Evolutionary conservation across 306 rosid genomes (phyloP), one percentile per base, ranked within the genome.

Genomic region (Casuarina glauca): DNA sequence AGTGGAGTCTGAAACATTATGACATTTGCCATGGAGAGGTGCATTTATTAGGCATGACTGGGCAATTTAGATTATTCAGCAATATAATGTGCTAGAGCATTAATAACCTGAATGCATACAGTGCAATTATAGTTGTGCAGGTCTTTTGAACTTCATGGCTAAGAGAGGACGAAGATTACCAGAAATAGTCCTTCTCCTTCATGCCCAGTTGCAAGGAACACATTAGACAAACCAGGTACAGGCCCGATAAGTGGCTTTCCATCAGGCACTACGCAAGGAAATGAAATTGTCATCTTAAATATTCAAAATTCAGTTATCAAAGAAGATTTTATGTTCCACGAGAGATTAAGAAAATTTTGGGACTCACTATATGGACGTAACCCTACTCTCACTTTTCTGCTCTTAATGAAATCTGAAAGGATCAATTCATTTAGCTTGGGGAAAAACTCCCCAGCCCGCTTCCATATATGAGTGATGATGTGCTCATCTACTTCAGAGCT

Each of bases 161-260:
- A 76, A 70, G 11, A 79, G 67, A 69, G 53, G 73, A 12, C 38
- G 72, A 79, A 66, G 58, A 77, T 84, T 83, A 94, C 98, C 98
- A 89, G 49, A 11, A 96, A 74, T 83, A 94, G 97, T 66, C 98
- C 97, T 39, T 74, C 78, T 50, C 97, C 98, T 92, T 94, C 97
- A 84, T 94, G 98, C 68, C 98, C 98, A 16, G 98, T 90, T 42
- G 98, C 98, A 80, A 94, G 86, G 86, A 84, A 90, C 79, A 94
- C 77, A 76, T 89, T 94, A 62, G 91, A 70, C 83, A 90, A 69
- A 72, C 96, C 93, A 84, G 96, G 94, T 75, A 92, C 90, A 51
- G 85, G 90, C 46, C 98, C 97, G 36, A 94, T 89, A 68, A 87
- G 44, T 11, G 98, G 98, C 90, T 90, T 94, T 84, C 97, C 97